Evolutionary conservation across 805 yeast species (phyloP).

Genomic region (Pichia rugopelliculosa): DNA sequence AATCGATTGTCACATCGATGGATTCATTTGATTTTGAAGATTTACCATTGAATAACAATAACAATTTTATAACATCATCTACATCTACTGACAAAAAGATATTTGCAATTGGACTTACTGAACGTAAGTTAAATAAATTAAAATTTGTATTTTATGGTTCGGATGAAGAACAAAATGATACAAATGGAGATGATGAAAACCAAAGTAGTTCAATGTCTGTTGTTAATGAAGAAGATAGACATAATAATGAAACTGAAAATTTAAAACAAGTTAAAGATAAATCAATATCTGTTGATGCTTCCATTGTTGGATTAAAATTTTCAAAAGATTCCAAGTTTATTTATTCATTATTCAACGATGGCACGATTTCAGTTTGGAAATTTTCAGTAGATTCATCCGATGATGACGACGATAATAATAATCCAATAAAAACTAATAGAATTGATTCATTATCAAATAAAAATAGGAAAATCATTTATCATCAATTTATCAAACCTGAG

Average conservation of each 20-base stretch:
- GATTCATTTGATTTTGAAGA: constrained; percentile 26
- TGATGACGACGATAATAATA: constrained; percentile 5
- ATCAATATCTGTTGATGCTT: constrained; percentile 21
- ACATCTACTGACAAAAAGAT: constrained; percentile 16
- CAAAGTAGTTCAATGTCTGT: constrained; percentile 19
- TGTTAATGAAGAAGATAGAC: constrained; percentile 25
- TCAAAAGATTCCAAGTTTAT: constrained; percentile 23
- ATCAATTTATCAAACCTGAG: constrained; percentile 23
- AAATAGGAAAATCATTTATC: constrained; percentile 14
- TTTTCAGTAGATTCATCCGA: constrained; percentile 13
- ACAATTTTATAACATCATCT: not conserved
- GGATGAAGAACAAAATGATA: constrained; percentile 23
- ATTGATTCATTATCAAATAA: constrained; percentile 9
- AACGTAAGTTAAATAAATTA: constrained; percentile 27
- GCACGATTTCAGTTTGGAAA: constrained; percentile 23
- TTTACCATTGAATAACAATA: constrained; percentile 1
- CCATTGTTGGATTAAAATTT: constrained; percentile 23
- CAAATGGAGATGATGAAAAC: constrained; percentile 18
- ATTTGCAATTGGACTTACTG: constrained; percentile 30
- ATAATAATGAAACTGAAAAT: constrained; percentile 26
- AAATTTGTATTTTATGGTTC: constrained; percentile 23
- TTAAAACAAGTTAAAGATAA: constrained; percentile 28
- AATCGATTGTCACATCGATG: constrained; percentile 35
- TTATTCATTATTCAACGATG: constrained; percentile 27
- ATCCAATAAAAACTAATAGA: constrained; percentile 9